A percentile compares a stretch with the other conserved stretches of the same genome.
These are phyloP conservation scores for Condylostoma magnum DNA, from an alignment of 169 alveolate genomes.

Conservation along the genomic window DNA sequence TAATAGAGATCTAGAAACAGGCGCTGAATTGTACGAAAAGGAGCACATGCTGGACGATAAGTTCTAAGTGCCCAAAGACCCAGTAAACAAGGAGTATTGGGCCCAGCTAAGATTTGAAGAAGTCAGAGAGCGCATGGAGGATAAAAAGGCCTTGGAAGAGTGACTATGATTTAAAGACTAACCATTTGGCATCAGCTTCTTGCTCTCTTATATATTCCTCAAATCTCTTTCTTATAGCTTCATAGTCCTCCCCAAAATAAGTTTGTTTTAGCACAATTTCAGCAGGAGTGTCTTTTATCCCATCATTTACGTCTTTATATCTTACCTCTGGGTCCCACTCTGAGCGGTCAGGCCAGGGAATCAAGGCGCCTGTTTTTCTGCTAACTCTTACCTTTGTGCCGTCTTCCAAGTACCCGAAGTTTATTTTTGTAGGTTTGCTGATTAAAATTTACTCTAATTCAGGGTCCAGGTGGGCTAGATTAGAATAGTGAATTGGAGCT, in stretches of 20 bases:
- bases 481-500: constrained; percentile 82
- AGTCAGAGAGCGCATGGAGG: too few relatives aligned
- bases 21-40: constrained; percentile 95
- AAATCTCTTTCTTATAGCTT: constrained; percentile 45
- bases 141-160: background rate
- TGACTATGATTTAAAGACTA: background rate
- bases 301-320: constrained; percentile 40
- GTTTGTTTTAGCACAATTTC: constrained; percentile 82
- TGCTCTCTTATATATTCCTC: constrained; percentile 35
- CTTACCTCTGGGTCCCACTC: constrained; percentile 58
- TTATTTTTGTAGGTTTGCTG: constrained; percentile 66
- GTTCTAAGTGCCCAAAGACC: constrained; percentile 74
- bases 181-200: background rate
- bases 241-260: constrained; percentile 57
- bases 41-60: constrained; percentile 81
- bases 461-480: constrained; percentile 86
- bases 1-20: constrained; percentile 95
- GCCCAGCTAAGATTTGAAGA: constrained; percentile 36
- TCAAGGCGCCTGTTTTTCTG: constrained; percentile 83
- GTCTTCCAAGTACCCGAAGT: constrained; percentile 38
- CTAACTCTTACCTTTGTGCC: constrained; percentile 76
- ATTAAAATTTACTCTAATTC: constrained; percentile 42
- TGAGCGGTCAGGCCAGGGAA: constrained; percentile 85
- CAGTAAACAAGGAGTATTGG: constrained; percentile 79
- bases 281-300: constrained; percentile 82